phyloP scores from a whole-genome alignment of 345 rosid genomes.

The Salix viminalis region DNA sequence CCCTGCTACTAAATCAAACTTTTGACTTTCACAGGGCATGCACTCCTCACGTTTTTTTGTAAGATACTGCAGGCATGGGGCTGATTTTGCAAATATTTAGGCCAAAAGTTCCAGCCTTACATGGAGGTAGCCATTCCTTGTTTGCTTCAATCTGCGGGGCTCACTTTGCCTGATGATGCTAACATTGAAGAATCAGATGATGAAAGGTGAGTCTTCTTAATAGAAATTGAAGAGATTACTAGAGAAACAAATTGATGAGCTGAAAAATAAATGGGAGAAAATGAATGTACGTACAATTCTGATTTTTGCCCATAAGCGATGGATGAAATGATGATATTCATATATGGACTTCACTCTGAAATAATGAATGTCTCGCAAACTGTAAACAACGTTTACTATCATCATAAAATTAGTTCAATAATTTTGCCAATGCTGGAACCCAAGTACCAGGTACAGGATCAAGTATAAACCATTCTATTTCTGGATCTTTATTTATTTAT shows the following conservation, averaged over 20 bases:
- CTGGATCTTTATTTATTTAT: neutral
- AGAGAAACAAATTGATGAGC: neutral
- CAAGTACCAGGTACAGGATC: neutral
- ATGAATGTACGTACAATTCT: neutral
- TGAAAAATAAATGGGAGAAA: neutral
- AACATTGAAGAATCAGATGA: neutral
- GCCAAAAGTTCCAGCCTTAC: conserved; percentile 4
- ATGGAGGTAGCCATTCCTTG: conserved; percentile 8
- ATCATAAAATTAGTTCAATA: neutral
- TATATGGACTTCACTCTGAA: neutral
- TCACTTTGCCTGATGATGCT: neutral
- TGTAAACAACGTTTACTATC: too few relatives aligned
- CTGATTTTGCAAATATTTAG: conserved; percentile 8
- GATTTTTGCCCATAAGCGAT: neutral
- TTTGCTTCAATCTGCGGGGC: conserved; percentile 14
- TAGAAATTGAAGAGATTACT: neutral
- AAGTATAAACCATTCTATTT: neutral
- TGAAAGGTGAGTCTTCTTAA: neutral
- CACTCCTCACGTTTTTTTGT: too few relatives aligned
- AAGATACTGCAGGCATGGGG: conserved; percentile 15
- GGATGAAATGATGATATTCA: neutral
- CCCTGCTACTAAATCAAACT: too few relatives aligned
- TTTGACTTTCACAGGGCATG: too few relatives aligned
- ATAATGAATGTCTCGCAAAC: neutral
- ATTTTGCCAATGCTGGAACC: neutral